Evolutionary conservation across 1,139 yeast species (phyloP).

Genomic region (Suhomyces atakaporum): DNA sequence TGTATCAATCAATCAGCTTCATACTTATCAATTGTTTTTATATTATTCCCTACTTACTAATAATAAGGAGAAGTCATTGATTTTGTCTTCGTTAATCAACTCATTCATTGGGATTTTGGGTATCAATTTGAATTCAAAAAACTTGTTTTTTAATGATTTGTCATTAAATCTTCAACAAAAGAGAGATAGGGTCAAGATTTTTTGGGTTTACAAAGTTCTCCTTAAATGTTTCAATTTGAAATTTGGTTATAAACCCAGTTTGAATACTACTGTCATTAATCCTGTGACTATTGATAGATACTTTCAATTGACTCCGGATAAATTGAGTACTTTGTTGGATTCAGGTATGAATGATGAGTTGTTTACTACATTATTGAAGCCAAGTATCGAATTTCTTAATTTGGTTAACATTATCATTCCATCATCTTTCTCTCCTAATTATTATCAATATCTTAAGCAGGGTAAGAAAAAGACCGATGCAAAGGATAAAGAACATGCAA

Average conservation of each 20-base stretch:
- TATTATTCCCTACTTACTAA: slow-evolving; percentile 48
- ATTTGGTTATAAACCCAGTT: slow-evolving; percentile 51
- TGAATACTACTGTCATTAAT: slow-evolving; percentile 50
- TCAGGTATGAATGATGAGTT: slow-evolving; percentile 33
- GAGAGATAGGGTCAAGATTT: slow-evolving; percentile 57
- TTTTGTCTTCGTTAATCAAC: slow-evolving; percentile 44
- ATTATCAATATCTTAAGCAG: slow-evolving; percentile 47
- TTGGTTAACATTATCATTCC: slow-evolving; percentile 50
- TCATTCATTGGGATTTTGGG: slow-evolving; percentile 51
- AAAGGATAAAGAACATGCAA: slow-evolving; percentile 24
- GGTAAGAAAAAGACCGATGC: slow-evolving; percentile 23
- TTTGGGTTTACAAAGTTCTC: slow-evolving; percentile 61
- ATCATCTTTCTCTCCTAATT: slow-evolving; percentile 51
- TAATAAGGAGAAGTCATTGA: slow-evolving; percentile 49
- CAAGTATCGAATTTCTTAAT: slow-evolving; percentile 49
- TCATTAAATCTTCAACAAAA: slow-evolving; percentile 39
- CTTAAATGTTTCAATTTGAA: slow-evolving; percentile 52
- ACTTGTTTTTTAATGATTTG: slow-evolving; percentile 49
- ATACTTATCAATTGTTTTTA: slow-evolving; percentile 44
- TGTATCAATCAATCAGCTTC: slow-evolving; percentile 43
- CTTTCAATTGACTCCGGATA: slow-evolving; percentile 50
- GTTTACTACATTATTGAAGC: slow-evolving; percentile 41
- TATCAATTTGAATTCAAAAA: slow-evolving; percentile 47
- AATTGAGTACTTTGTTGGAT: slow-evolving; percentile 37
- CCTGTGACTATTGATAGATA: slow-evolving; percentile 53